phyloP scores from a whole-genome alignment of 2,329 filamentous ascomycete genomes.

The Phaeoacremonium minimum region DNA sequence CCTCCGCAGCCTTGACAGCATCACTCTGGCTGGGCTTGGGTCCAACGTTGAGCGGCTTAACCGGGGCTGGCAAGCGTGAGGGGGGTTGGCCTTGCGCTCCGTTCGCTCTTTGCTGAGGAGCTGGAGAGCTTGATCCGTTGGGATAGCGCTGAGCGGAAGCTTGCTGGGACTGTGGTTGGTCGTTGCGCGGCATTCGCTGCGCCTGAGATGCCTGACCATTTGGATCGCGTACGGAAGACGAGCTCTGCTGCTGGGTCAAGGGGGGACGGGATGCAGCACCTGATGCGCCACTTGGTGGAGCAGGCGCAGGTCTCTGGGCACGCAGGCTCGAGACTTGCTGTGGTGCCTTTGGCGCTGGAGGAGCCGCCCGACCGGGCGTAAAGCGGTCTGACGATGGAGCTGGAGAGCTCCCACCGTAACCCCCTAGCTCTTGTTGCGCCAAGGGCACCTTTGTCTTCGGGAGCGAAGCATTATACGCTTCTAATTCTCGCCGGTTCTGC shows the following conservation, averaged over 20 bases:
- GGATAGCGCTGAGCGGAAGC: slow-evolving; percentile 53
- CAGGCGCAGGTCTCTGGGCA: slow-evolving; percentile 78
- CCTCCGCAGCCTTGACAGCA: slow-evolving; percentile 83
- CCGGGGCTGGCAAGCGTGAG: slow-evolving; percentile 54
- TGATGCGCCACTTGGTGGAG: slow-evolving; percentile 45
- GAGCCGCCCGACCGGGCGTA: slow-evolving; percentile 80
- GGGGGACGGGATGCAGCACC: slow-evolving; percentile 38
- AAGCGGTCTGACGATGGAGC: slow-evolving; percentile 59
- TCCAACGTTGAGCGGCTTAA: slow-evolving; percentile 77
- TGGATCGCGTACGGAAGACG: slow-evolving; percentile 38
- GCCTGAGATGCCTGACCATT: slow-evolving; percentile 29
- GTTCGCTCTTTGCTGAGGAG: slow-evolving; percentile 41
- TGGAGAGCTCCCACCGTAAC: slow-evolving; percentile 51
- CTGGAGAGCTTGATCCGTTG: slow-evolving; percentile 48
- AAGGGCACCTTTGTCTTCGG: slow-evolving; percentile 76
- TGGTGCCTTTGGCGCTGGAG: slow-evolving; percentile 66
- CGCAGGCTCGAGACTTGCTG: slow-evolving; percentile 53
- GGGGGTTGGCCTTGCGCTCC: slow-evolving; percentile 33
- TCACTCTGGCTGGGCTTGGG: slow-evolving; percentile 61
- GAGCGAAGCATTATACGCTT: slow-evolving; percentile 85
- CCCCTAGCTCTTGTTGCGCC: slow-evolving; percentile 86
- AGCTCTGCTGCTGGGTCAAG: slow-evolving; percentile 44
- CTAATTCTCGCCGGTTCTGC: slow-evolving; percentile 69
- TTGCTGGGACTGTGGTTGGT: slow-evolving; percentile 39
- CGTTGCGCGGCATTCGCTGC: slow-evolving; percentile 40